These are phyloP conservation scores for Hymenoscyphus fraxineus DNA, from an alignment of 2,329 filamentous ascomycete genomes.

Conservation along the genomic window DNA sequence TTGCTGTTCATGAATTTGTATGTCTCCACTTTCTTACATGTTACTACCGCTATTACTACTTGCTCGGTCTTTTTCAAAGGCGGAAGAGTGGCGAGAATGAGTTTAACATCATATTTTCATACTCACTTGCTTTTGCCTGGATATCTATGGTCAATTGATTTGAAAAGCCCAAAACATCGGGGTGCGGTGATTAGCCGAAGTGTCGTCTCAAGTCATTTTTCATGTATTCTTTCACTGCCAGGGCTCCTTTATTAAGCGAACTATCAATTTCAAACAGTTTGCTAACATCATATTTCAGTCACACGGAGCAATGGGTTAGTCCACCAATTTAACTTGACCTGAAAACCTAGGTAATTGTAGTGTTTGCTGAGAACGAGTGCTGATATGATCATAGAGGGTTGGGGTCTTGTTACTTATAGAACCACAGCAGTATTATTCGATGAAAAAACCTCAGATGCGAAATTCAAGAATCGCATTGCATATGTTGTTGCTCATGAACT, in stretches of 20 bases:
- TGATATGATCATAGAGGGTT: slow-evolving; percentile 52
- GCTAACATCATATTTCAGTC: slow-evolving; percentile 39
- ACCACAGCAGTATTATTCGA: slow-evolving; percentile 97
- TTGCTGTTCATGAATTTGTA: slow-evolving; percentile 90
- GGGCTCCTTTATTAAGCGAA: background rate
- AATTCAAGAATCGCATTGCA: slow-evolving; percentile 88
- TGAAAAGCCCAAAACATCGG: too few species aligned
- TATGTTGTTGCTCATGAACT: slow-evolving; percentile 98
- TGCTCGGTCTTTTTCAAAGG: too few species aligned
- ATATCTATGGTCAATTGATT: too few species aligned
- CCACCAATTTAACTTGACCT: background rate
- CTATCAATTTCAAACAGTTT: background rate
- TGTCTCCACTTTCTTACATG: slow-evolving; percentile 32
- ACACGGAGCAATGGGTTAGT: slow-evolving; percentile 61
- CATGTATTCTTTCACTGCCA: background rate
- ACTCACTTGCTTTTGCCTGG: too few species aligned
- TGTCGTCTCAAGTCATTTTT: background rate
- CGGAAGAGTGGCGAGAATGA: too few species aligned
- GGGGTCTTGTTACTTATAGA: slow-evolving; percentile 92
- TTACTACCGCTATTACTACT: background rate
- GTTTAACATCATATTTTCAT: too few species aligned
- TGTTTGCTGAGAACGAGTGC: background rate
- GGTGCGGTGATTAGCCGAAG: too few species aligned
- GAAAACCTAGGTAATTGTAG: background rate
- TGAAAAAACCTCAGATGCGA: slow-evolving; percentile 82